Conservation (phyloP, 2,329 filamentous ascomycete genomes). For the Chrysosporium queenslandicum region DNA sequence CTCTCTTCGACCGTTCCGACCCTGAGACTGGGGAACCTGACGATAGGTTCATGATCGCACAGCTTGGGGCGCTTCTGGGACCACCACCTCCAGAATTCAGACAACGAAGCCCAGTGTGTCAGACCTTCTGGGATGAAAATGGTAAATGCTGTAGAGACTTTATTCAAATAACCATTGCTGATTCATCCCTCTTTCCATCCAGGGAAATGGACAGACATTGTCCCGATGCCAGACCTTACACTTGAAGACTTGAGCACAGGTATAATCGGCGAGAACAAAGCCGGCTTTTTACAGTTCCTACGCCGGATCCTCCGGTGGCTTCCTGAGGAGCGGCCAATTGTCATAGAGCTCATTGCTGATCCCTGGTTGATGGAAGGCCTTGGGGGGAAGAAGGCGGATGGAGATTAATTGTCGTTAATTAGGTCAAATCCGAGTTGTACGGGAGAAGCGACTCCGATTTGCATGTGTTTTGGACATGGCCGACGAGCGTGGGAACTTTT, state of each 20-base stretch:
- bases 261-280: constrained; percentile 22
- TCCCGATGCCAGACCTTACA: constrained; percentile 8
- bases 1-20: constrained; percentile 1
- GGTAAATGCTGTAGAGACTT: constrained; percentile 10
- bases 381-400: neutral
- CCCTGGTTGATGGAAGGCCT: constrained; percentile 13
- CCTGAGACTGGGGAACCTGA: constrained; percentile 1
- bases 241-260: constrained; percentile 1
- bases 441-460: no score
- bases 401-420: no score
- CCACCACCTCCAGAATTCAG: constrained; percentile 16
- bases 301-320: constrained; percentile 27
- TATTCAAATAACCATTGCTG: no score
- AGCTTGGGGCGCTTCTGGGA: constrained; percentile 18
- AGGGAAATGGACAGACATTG: constrained; percentile 12
- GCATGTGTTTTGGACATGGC: no score
- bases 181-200: neutral
- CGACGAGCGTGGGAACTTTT: no score
- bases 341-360: constrained; percentile 22
- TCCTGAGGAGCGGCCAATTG: constrained; percentile 26
- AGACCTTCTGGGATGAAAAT: constrained; percentile 21
- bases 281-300: constrained; percentile 25
- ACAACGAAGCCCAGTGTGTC: constrained; percentile 15
- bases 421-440: no score
- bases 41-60: constrained; percentile 19